Conservation (phyloP, 768 basidiomycete genomes). For the Filobasidium wieringae region DNA sequence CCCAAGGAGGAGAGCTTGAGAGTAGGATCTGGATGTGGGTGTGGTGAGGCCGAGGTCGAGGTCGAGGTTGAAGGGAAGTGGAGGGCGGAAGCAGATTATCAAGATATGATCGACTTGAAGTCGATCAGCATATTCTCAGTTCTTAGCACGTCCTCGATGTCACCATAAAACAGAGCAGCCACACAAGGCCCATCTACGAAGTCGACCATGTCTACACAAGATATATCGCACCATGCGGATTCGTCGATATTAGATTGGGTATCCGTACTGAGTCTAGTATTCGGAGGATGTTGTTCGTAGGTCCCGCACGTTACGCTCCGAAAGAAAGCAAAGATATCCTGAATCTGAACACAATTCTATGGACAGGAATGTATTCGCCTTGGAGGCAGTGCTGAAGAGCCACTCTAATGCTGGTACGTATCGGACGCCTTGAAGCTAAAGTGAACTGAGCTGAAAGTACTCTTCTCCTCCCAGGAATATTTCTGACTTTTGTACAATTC, state of each 20-base stretch:
- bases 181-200: too few relatives aligned
- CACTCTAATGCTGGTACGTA: conserved; percentile 56
- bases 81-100: too few relatives aligned
- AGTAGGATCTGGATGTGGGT: too few relatives aligned
- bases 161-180: too few relatives aligned
- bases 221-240: too few relatives aligned
- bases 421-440: not conserved
- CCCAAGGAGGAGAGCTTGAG: too few relatives aligned
- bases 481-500: conserved; percentile 76
- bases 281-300: conserved; percentile 71
- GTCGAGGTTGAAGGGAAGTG: too few relatives aligned
- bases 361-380: conserved; percentile 55
- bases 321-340: not conserved
- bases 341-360: not conserved
- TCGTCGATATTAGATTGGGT: conserved; percentile 44
- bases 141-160: too few relatives aligned
- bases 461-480: conserved; percentile 47
- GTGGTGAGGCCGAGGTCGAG: too few relatives aligned
- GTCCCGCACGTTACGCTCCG: not conserved
- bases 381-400: conserved; percentile 59
- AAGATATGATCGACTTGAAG: too few relatives aligned
- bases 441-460: not conserved
- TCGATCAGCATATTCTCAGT: too few relatives aligned
- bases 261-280: conserved; percentile 53
- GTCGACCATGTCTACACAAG: too few relatives aligned